Evolutionary conservation across 805 yeast species (phyloP).

Genomic region (Schwanniomyces sp.): DNA sequence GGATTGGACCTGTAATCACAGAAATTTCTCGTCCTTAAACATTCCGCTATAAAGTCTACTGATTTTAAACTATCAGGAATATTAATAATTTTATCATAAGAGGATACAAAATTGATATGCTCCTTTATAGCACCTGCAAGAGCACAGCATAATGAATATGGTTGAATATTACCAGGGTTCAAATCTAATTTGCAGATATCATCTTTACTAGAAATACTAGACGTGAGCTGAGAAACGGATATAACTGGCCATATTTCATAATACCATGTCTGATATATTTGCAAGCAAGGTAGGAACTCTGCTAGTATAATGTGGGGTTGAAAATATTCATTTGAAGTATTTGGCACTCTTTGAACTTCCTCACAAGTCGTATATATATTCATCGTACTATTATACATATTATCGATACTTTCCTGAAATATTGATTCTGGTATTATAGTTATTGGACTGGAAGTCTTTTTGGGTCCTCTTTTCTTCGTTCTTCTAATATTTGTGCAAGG

Average conservation of each 20-base stretch:
- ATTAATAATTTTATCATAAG: constrained; percentile 9
- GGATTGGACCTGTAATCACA: constrained; percentile 27
- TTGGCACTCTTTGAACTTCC: not conserved
- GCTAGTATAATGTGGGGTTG: constrained; percentile 13
- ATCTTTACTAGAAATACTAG: constrained; percentile 14
- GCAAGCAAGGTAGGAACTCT: constrained; percentile 31
- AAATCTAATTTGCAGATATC: constrained; percentile 5
- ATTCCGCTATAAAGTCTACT: constrained; percentile 23
- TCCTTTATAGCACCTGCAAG: constrained; percentile 34
- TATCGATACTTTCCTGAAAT: constrained; percentile 24
- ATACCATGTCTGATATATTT: constrained; percentile 40
- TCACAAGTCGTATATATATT: not conserved
- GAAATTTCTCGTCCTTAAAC: constrained; percentile 25
- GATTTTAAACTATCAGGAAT: not conserved
- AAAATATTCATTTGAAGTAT: not conserved
- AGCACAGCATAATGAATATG: constrained; percentile 34
- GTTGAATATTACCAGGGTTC: constrained; percentile 13
- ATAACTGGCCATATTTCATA: constrained; percentile 42
- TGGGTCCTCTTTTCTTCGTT: constrained; percentile 39
- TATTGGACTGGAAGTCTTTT: constrained; percentile 7
- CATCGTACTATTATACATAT: not conserved
- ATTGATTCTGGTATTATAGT: constrained; percentile 5
- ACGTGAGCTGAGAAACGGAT: constrained; percentile 30
- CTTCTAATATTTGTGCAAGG: constrained; percentile 34
- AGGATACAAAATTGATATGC: constrained; percentile 17